Base-by-base conservation (phyloP, 2,329 filamentous ascomycete genomes). In the Neofusicoccum laricinum region DNA sequence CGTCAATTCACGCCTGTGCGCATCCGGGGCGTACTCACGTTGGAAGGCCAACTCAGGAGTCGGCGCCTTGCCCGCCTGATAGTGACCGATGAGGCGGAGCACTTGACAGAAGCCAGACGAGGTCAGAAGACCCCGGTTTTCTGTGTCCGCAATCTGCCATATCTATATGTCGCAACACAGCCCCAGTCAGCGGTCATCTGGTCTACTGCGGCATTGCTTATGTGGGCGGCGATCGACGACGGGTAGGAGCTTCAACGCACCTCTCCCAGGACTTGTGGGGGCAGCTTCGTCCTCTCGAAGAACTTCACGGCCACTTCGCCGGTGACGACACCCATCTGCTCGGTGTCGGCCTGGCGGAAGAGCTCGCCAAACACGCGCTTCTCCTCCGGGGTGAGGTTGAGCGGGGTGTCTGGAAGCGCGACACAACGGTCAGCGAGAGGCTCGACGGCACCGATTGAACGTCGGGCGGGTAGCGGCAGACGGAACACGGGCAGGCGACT, bases 101-200 rank as follows among this genome's bases (percentile, higher is more conserved):
- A 96, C 95, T 75, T 97, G 87, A 66, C 93, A 92, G 80, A 99
- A 99, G 75, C 94, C 95, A 46, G 93, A 87, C 19, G 93, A 93
- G 38, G 93, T 97, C 69, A 99, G 83, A 70, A 98, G 90, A 61
- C 95, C 95, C 68, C 93, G 88, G 81, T 99, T 99, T 81, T 98
- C 94, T 69, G 87, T 93, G 81, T 99, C 95, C 70, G 95, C 94
- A 76, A 99, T 95, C 80, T 98, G 94, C 95, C 95, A 99, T 84
- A 99, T 98, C 91, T 97, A 78, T 32, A 36, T 61, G 46, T 25
- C 38, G 53, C 55, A 34, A 36, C 55, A 59, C 17, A 59, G 55
- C 55, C 41, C 32, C 55, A n/a, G 55, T 59, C 41, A 59, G 55
- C 43, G 43, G 62, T 58, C 43, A 64, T 65, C 63, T 61, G 40